Base-by-base conservation (phyloP, 2,329 filamentous ascomycete genomes). In the Exophiala oligosperma region DNA sequence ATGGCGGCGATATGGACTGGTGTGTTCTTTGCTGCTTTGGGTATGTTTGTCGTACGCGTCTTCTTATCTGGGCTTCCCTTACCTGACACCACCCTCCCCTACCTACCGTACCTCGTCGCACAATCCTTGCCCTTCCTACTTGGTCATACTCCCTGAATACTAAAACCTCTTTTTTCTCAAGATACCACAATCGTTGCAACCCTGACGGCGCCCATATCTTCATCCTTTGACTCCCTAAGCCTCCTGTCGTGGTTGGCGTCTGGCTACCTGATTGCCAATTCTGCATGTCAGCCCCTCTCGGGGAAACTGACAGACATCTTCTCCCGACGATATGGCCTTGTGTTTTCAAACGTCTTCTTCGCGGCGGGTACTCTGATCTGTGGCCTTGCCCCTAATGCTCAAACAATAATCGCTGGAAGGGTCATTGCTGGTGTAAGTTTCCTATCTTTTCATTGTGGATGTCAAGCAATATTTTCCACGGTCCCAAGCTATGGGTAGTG, bases 271-370 rank as follows among this genome's bases (percentile, higher is more conserved):
- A 92, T 96, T 68, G 88, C 91, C 65, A 96, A 93, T 72, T 89
- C 92, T 1, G 91, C 91, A 0, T 90, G 86, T 67, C 92, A 96
- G 72, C 92, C 92, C 11, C 81, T 96, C 21, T 91, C 89, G 7
- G 92, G 92, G 4, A 85, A 91, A 4, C 73, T 96, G 59, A 96
- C 92, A 0, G 92, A 96, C 71, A 94, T 96, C 50, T 94, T 94
- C 69, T 89, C 89, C 9, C 85, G 92, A 4, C 84, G 90, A 0
- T 85, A 88, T 0, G 92, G 92, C 0, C 76, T 96, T 2, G 78
- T 95, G 9, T 86, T 93, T 61, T 90, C 87, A 65, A 94, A 94
- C 70, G 63, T 91, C 56, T 83, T 93, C 71, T 96, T 96, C 69
- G 89, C 87, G 0, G 75, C 79, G 0, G 92, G 92, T 0, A 96